Conservation (phyloP, 768 basidiomycete genomes). For the Psilocybe tampanensis region DNA sequence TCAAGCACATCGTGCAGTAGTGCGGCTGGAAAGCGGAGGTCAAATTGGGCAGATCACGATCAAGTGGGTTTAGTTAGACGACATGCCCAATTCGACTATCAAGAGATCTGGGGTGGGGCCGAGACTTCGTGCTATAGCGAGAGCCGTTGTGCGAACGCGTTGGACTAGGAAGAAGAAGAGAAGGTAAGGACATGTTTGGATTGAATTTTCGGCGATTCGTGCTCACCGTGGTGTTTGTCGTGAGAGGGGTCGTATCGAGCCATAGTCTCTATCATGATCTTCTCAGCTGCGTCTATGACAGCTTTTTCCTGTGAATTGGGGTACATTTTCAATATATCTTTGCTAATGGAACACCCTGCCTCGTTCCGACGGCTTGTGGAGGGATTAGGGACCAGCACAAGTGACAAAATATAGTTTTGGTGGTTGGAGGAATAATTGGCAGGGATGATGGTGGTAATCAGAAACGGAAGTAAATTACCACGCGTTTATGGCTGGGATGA, state of each 20-base stretch:
- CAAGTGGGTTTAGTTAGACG: conserved; percentile 4
- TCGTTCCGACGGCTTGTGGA: not conserved
- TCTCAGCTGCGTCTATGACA: conserved; percentile 60
- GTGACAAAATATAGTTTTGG: too few relatives aligned
- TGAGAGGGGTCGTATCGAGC: conserved; percentile 80
- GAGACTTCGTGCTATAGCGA: conserved; percentile 61
- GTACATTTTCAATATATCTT: conserved; percentile 39
- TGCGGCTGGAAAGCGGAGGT: conserved; percentile 50
- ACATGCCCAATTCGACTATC: conserved; percentile 67
- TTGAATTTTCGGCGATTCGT: not conserved
- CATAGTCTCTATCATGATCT: conserved; percentile 75
- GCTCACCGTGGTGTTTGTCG: conserved; percentile 75
- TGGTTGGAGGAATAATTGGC: not conserved
- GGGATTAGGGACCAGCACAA: too few relatives aligned
- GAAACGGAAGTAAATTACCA: conserved; percentile 24
- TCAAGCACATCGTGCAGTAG: conserved; percentile 87
- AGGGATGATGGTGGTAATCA: not conserved
- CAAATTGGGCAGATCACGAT: conserved; percentile 11
- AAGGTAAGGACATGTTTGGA: not conserved
- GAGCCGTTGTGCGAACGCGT: conserved; percentile 78
- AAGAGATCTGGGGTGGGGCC: conserved; percentile 64
- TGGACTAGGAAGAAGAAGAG: conserved; percentile 61
- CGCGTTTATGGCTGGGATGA: conserved; percentile 10
- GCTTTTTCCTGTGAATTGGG: conserved; percentile 54
- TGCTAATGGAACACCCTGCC: not conserved